Conservation (phyloP, 352 stramenopile species). For the Blastocystis sp. region DNA sequence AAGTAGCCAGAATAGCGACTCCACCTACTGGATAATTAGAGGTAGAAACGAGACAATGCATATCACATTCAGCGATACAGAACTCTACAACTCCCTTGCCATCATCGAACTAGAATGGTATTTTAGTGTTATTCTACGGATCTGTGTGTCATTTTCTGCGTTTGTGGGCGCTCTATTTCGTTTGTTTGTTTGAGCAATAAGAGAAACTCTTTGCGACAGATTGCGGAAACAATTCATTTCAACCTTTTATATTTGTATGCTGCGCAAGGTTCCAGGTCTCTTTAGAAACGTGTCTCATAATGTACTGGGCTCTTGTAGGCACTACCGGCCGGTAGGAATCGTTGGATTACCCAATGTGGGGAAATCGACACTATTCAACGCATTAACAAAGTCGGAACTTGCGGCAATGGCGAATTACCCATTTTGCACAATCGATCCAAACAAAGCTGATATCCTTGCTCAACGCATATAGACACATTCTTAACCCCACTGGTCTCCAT, state of each 20-base stretch:
- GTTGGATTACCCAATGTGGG: conserved; percentile 80
- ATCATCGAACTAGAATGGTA: too few species aligned
- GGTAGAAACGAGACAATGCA: neutral
- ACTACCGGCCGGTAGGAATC: conserved; percentile 72
- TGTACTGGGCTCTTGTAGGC: neutral
- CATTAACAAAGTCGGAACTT: conserved; percentile 75
- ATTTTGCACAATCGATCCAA: conserved; percentile 80
- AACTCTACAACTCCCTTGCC: too few species aligned
- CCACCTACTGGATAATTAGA: neutral
- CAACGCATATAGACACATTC: conserved; percentile 66
- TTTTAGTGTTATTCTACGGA: too few species aligned
- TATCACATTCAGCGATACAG: too few species aligned
- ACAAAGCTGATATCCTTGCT: conserved; percentile 73
- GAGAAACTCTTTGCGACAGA: neutral
- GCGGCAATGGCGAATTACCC: conserved; percentile 77
- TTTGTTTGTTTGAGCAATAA: neutral
- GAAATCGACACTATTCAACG: conserved; percentile 80
- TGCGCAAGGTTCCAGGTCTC: neutral
- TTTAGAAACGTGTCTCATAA: neutral
- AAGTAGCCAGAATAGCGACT: neutral
- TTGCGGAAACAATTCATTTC: neutral
- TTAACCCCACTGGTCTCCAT: conserved; percentile 51
- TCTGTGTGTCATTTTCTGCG: neutral
- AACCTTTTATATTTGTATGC: neutral
- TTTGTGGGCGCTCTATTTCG: neutral